Base-by-base conservation (phyloP, 2,329 filamentous ascomycete species). In the Lachnellula hyalina region DNA sequence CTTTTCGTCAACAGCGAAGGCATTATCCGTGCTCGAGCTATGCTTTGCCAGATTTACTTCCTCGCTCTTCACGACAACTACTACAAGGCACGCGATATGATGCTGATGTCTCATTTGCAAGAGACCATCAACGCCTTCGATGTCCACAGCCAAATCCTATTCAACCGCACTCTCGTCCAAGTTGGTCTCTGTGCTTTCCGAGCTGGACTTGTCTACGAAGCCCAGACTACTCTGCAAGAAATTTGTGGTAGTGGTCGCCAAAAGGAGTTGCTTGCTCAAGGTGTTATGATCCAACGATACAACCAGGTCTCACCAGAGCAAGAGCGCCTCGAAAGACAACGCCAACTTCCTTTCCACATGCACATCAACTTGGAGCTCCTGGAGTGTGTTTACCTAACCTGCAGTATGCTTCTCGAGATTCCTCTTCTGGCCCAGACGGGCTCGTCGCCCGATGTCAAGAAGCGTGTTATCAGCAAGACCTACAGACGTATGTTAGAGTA, bases 401-500 rank as follows among this genome's bases (percentile, higher is more conserved):
- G 93, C 79, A 96, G 91, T 76, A 99, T 99, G 94, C 87, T 99
- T 63, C 84, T 99, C 54, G 94, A 99, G 77, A 97, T 99, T 60
- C 94, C 94, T 57, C 86, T 97, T 47, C 86, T 99, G 65, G 95
- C 94, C 48, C 94, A 97, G 75, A 95, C 93, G 36, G 94, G 94
- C 63, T 97, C 93, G 7, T 94, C 93, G 21, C 95, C 94, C 12
- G 94, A 99, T 71, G 84, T 97, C 72, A 95, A 90, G 83, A 96
- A 96, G 83, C 86, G 93, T 60, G 84, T 97, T 68, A 97, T 99
- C 73, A 96, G 92, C 81, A 99, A 99, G 83, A 97, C 94, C 3
- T 99, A 97, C 82, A 89, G 94, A 67, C 90, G 94, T 64, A 96
- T 99, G 89, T 84, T 99, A 64, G 95, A 99, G 75, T 99, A 99